Evolutionary conservation across 768 basidiomycete species (phyloP).

Genomic region (Trametes punicea): DNA sequence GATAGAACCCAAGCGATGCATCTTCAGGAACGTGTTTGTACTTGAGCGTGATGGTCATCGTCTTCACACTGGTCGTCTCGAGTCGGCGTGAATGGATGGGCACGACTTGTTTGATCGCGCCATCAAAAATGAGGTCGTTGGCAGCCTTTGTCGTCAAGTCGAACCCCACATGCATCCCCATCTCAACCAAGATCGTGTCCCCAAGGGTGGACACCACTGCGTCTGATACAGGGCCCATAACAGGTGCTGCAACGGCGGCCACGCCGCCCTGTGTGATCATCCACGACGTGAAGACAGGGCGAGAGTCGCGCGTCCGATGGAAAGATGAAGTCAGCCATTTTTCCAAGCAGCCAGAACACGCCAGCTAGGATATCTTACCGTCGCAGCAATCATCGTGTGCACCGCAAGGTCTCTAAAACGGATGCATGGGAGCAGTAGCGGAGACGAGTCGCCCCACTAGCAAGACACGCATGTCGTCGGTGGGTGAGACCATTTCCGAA

Average conservation of each 20-base stretch:
- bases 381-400: constrained; percentile 58
- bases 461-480: neutral
- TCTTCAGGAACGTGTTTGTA: constrained; percentile 57
- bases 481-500: neutral
- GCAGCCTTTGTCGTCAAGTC: constrained; percentile 47
- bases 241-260: constrained; percentile 43
- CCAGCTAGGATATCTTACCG: constrained; percentile 39
- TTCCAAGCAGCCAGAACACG: neutral
- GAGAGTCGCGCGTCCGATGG: neutral
- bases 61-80: constrained; percentile 56
- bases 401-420: constrained; percentile 60
- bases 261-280: constrained; percentile 35
- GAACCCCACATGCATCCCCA: constrained; percentile 54
- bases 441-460: constrained; percentile 65
- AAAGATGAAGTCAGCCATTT: neutral
- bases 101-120: constrained; percentile 45
- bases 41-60: constrained; percentile 55
- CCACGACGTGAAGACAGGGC: neutral
- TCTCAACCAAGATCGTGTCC: constrained; percentile 55
- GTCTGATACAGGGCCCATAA: constrained; percentile 56
- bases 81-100: constrained; percentile 52
- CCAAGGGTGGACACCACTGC: constrained; percentile 48
- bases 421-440: constrained; percentile 59
- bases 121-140: constrained; percentile 50
- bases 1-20: constrained; percentile 58